Conservation (phyloP, 202 grass and related monocot species). For the Eragrostis tef region DNA sequence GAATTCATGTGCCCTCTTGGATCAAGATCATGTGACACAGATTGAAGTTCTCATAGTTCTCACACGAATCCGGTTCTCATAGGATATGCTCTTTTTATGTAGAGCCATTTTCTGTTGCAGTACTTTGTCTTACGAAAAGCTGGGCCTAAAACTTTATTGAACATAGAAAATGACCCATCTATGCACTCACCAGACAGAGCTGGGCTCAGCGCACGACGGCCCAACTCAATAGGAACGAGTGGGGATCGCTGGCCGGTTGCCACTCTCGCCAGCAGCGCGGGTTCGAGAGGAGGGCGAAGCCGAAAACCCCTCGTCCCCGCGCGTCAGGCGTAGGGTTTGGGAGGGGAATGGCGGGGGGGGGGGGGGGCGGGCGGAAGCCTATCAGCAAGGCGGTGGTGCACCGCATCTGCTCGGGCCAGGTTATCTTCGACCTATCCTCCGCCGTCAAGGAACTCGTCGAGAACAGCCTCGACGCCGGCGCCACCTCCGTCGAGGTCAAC, state of each 20-base stretch:
- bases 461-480: conserved; percentile 90
- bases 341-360: conserved; percentile 44
- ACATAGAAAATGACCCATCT: too few relatives aligned
- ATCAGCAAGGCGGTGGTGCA: conserved; percentile 80
- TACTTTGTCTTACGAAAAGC: too few relatives aligned
- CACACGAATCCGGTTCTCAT: too few relatives aligned
- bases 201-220: too few relatives aligned
- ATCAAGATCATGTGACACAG: too few relatives aligned
- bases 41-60: too few relatives aligned
- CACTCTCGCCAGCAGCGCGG: neutral
- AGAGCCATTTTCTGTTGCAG: too few relatives aligned
- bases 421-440: conserved; percentile 88
- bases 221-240: too few relatives aligned
- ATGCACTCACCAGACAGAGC: too few relatives aligned
- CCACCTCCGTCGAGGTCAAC: conserved; percentile 77
- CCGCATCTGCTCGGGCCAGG: conserved; percentile 90
- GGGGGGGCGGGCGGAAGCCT: conserved; percentile 46
- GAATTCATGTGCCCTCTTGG: too few relatives aligned
- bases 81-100: too few relatives aligned
- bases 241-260: neutral
- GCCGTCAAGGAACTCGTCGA: conserved; percentile 92
- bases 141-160: too few relatives aligned
- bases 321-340: conserved; percentile 45
- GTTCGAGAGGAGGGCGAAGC: neutral
- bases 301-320: neutral